Percentiles rank a stretch among this genome's conserved stretches.
Conservation (phyloP, 2,329 filamentous ascomycete genomes). For the Elsinoe australis region DNA sequence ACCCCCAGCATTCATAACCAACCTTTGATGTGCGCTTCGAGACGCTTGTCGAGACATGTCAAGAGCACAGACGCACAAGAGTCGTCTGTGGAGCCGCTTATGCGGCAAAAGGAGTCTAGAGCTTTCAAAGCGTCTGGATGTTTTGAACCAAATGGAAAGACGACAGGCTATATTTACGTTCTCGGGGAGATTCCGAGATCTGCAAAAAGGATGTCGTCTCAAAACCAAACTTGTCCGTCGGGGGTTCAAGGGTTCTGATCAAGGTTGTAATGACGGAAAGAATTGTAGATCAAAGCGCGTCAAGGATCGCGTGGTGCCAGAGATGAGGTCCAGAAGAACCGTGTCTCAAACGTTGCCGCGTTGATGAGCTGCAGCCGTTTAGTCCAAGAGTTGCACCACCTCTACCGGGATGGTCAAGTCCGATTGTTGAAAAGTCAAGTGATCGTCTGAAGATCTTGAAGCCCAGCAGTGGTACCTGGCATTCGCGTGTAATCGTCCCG, state of each 20-base stretch:
- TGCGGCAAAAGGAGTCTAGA: constrained; percentile 8
- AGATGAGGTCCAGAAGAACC: too few species aligned
- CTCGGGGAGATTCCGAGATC: constrained; percentile 3
- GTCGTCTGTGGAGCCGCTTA: constrained; percentile 8
- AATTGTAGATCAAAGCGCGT: constrained; percentile 3
- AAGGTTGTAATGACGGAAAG: neutral
- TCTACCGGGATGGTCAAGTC: too few species aligned
- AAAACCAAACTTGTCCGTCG: neutral
- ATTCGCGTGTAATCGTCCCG: too few species aligned
- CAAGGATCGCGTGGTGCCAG: constrained; percentile 6
- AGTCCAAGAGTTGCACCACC: neutral
- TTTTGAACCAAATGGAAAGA: neutral
- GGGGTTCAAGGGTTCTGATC: constrained; percentile 2
- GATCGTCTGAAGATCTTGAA: constrained; percentile 10
- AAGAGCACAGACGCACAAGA: constrained; percentile 14
- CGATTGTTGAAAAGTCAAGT: too few species aligned
- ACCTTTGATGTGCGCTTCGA: constrained; percentile 25
- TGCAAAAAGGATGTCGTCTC: too few species aligned
- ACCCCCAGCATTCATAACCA: neutral
- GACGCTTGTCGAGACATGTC: constrained; percentile 26
- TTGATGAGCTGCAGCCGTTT: constrained; percentile 1
- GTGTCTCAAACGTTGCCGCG: too few species aligned
- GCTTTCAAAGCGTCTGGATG: neutral
- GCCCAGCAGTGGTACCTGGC: neutral
- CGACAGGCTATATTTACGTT: constrained; percentile 9